These are phyloP conservation scores for Thinopyrum elongatum DNA, from an alignment of 176 grass and related monocot species.

Conservation along the genomic window DNA sequence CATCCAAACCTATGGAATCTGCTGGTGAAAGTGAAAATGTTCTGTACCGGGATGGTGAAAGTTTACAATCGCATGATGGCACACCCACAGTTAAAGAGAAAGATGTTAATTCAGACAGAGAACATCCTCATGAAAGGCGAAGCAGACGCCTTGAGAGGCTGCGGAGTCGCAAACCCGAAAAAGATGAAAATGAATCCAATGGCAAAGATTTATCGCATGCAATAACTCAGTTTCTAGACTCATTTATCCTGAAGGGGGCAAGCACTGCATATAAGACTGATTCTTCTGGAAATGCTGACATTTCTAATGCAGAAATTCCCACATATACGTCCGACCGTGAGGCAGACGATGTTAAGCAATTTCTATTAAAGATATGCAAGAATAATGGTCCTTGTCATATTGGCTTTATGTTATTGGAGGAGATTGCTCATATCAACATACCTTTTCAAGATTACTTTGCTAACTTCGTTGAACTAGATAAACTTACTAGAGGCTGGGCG, in stretches of 20 bases:
- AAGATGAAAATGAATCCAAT: conserved; percentile 78
- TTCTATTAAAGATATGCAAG: conserved; percentile 60
- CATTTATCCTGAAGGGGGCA: conserved; percentile 62
- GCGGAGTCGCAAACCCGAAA: conserved; percentile 86
- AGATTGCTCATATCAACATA: conserved; percentile 66
- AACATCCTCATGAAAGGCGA: conserved; percentile 91
- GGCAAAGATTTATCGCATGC: conserved; percentile 80
- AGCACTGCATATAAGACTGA: conserved; percentile 44
- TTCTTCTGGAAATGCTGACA: conserved; percentile 45
- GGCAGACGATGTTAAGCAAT: conserved; percentile 63
- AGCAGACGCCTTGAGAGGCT: conserved; percentile 93
- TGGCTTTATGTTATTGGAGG: conserved; percentile 76
- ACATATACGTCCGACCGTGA: conserved; percentile 58
- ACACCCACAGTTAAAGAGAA: conserved; percentile 62
- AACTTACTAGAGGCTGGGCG: conserved; percentile 80
- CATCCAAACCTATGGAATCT: conserved; percentile 47
- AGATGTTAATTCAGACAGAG: conserved; percentile 66
- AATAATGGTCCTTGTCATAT: conserved; percentile 64
- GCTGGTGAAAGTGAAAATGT: conserved; percentile 48
- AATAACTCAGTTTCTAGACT: conserved; percentile 73
- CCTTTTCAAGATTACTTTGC: conserved; percentile 78
- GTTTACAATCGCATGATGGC: conserved; percentile 37
- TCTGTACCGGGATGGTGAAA: conserved; percentile 40
- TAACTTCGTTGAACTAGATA: conserved; percentile 73
- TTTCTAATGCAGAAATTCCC: conserved; percentile 42